Evolutionary conservation across 2,329 filamentous ascomycete species (phyloP), one percentile per base, ranked within the genome.

Genomic region (Magnaporthiopsis rhizophila): DNA sequence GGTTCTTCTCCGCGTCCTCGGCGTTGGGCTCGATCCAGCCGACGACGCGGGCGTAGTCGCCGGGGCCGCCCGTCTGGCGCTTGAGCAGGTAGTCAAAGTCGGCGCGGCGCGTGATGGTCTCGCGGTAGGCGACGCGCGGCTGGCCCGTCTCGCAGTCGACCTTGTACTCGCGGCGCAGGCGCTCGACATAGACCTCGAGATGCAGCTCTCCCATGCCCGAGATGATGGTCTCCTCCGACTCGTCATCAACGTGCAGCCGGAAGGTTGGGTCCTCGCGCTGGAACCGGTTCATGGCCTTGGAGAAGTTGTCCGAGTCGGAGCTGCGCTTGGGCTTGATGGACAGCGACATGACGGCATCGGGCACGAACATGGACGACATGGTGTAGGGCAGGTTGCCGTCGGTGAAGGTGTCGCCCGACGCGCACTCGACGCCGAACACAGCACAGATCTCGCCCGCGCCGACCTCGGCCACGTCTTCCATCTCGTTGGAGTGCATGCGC

Each of bases 401-500:
- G 24, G 95, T 98, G 79, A 99, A 99, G 58, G 94, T 98, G 76
- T 99, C 95, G 71, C 95, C 95, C 58, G 94, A 98, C 50, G 95
- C 93, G 76, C 95, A 99, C 72, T 99, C 95, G 64, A 99, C 91
- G 73, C 95, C 95, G 74, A 99, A 99, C 65, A 99, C 95, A 66
- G 95, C 95, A 74, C 95, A 99, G 68, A 99, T 99, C 77, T 99
- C 95, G 77, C 95, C 95, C 64, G 95, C 94, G 63, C 93, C 92
- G 68, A 99, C 89, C 76, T 97, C 93, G 64, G 80, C 82, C 36
- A 97, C 92, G 73, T 99, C 95, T 77, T 99, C 95, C 94, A 99
- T 97, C 74, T 99, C 95, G 74, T 98, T 97, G 59, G 93, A 97
- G 81, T 99, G 95, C 95, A 99, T 99, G 67, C 95, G 92, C 67